Percentiles rank a stretch among this genome's conserved stretches.
phyloP scores from a whole-genome alignment of 2,329 filamentous ascomycete genomes.

The Aspergillus sclerotialis region DNA sequence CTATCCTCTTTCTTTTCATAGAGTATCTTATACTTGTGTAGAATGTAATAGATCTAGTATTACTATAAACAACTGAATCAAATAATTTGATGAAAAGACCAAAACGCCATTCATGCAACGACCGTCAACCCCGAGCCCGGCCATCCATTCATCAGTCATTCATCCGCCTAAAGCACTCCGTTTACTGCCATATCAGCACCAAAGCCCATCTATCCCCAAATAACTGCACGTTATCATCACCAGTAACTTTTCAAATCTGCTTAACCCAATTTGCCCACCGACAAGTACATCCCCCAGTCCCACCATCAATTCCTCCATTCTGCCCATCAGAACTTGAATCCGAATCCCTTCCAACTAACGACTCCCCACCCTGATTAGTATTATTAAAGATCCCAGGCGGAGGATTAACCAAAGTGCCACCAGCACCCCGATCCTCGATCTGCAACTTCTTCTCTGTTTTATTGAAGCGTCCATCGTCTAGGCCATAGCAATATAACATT shows the following conservation, averaged over 20 bases:
- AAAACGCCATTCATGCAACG: too few relatives aligned
- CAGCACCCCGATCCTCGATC: slow-evolving; percentile 46
- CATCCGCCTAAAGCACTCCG: too few relatives aligned
- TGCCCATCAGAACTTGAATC: slow-evolving; percentile 14
- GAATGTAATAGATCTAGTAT: too few relatives aligned
- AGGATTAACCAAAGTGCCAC: slow-evolving; percentile 46
- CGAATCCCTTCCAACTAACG: slow-evolving; percentile 1
- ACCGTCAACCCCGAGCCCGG: too few relatives aligned
- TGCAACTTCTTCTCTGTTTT: slow-evolving; percentile 40
- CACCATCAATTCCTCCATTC: slow-evolving; percentile 50
- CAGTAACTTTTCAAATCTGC: not conserved
- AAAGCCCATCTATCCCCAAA: too few relatives aligned
- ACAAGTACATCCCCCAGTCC: slow-evolving; percentile 54
- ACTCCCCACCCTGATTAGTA: not conserved
- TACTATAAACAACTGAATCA: too few relatives aligned
- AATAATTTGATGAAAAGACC: too few relatives aligned
- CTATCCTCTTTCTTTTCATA: too few relatives aligned
- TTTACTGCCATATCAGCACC: too few relatives aligned
- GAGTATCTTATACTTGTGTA: too few relatives aligned
- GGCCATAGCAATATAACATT: slow-evolving; percentile 54
- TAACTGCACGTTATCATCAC: too few relatives aligned
- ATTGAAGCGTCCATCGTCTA: slow-evolving; percentile 44
- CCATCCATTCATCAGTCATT: too few relatives aligned
- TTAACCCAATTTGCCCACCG: slow-evolving; percentile 50
- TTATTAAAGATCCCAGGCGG: slow-evolving; percentile 39